Conservation (phyloP, 129 eudicot species). For the Centella asiatica region DNA sequence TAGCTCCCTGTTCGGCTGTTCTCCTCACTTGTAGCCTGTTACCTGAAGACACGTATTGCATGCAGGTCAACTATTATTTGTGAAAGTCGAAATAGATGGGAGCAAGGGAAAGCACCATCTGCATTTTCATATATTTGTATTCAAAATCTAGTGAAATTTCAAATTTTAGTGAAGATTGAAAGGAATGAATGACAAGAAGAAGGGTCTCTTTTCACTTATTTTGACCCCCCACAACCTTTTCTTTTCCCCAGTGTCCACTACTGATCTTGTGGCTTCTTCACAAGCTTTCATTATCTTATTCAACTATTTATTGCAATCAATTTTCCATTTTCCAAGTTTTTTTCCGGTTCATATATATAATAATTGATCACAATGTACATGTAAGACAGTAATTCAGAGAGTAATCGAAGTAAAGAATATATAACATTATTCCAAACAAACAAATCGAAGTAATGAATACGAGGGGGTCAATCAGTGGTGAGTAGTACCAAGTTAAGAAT, state of each 20-base stretch:
- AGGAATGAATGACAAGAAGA: conserved; percentile 3
- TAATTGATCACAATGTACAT: background rate
- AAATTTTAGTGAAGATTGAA: background rate
- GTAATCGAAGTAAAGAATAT: too few relatives aligned
- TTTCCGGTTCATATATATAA: background rate
- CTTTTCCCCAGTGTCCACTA: background rate
- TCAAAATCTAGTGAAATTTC: background rate
- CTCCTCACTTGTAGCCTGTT: conserved; percentile 3
- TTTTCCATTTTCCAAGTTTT: background rate
- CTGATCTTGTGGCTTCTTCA: conserved; percentile 12
- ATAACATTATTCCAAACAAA: too few relatives aligned
- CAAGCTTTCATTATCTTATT: background rate
- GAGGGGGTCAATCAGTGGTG: too few relatives aligned
- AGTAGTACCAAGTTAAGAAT: too few relatives aligned
- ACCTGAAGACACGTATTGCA: background rate
- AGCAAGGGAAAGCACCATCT: conserved; percentile 5
- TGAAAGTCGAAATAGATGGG: background rate
- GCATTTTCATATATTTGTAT: background rate
- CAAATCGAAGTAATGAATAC: too few relatives aligned
- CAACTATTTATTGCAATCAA: background rate
- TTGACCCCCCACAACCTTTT: conserved; percentile 10
- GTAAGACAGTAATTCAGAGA: background rate
- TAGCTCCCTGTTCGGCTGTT: background rate
- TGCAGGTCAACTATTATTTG: background rate
- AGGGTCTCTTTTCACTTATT: background rate